Percentiles rank a stretch among this genome's conserved stretches.
phyloP scores from a whole-genome alignment of 371 early-diverging fungal genomes.

The Mucor mucedo region DNA sequence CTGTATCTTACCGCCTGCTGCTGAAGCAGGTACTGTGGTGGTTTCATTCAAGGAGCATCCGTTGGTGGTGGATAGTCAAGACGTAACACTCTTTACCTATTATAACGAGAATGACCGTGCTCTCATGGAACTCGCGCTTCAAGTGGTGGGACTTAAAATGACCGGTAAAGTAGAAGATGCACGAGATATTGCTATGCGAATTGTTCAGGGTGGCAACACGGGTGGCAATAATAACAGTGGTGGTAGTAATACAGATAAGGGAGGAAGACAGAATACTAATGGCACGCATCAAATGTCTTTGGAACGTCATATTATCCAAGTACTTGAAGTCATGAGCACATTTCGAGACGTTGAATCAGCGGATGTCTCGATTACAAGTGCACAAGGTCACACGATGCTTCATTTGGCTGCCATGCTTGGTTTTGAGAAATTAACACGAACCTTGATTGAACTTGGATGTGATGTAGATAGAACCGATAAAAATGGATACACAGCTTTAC shows the following conservation, averaged over 20 bases:
- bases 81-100: conserved; percentile 65
- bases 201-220: conserved; percentile 62
- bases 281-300: conserved; percentile 25
- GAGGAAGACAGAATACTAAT: too few relatives aligned
- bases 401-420: conserved; percentile 51
- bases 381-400: conserved; percentile 52
- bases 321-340: conserved; percentile 46
- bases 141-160: conserved; percentile 83
- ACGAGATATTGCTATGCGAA: conserved; percentile 71
- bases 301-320: conserved; percentile 52
- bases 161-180: conserved; percentile 75
- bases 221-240: not conserved
- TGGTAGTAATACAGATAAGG: too few relatives aligned
- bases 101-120: conserved; percentile 79
- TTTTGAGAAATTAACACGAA: conserved; percentile 27
- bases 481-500: conserved; percentile 35
- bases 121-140: conserved; percentile 81
- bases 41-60: conserved; percentile 67
- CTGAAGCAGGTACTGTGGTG: conserved; percentile 74
- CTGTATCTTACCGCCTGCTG: conserved; percentile 78
- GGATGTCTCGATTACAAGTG: conserved; percentile 41
- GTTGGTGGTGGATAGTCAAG: conserved; percentile 49
- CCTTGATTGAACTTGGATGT: conserved; percentile 39
- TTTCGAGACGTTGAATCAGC: conserved; percentile 40
- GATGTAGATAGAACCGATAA: conserved; percentile 36